Evolutionary conservation across 2,329 filamentous ascomycete species (phyloP), one percentile per base, ranked within the genome.

Genomic region (Beauveria sp.): DNA sequence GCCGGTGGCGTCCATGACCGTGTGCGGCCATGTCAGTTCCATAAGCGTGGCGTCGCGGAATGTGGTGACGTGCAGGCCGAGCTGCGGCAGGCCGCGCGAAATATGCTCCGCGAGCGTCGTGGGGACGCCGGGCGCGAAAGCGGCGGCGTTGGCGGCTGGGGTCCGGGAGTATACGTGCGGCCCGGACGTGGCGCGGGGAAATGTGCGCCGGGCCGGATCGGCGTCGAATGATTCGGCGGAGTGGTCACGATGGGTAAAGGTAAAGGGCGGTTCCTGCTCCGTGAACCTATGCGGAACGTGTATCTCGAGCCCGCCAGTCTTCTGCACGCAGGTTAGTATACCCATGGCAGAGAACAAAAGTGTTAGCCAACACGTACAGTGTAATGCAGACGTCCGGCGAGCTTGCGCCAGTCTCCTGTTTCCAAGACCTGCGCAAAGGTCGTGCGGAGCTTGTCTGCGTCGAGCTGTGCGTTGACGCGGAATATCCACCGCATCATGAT

Each of bases 11-110:
- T 82, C 80, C 59, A 76, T 73, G 5, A 80, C 65, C 0, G 73
- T 75, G 66, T 83, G 81, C 10, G 77, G 73, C 69, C 73, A 79
- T 3, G 70, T 70, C 1, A 82, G 63, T 1, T 71, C 71, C 3
- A 83, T 68, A 0, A 82, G 67, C 0, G 80, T 83, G 0, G 77
- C 75, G 61, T 83, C 76, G 8, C 65, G 66, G 66, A 82, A 82
- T 1, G 43, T 49, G 6, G 46, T 43, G 22, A 51, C 9, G 51
- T 18, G 43, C 14, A 60, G 34, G 16, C 26, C 42, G 8, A 60
- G 43, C 50, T 43, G 51, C 6, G 58, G 51, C 20, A 47, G 22
- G 10, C 30, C 30, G 43, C 51, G 51, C 8, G 5, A 14, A n/a
- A 61, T 24, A 52, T 43, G 40, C 0, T 38, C 24, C 5, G 22